These are phyloP conservation scores for Alternaria gansuensis DNA, from an alignment of 2,329 filamentous ascomycete species.

Conservation along the genomic window DNA sequence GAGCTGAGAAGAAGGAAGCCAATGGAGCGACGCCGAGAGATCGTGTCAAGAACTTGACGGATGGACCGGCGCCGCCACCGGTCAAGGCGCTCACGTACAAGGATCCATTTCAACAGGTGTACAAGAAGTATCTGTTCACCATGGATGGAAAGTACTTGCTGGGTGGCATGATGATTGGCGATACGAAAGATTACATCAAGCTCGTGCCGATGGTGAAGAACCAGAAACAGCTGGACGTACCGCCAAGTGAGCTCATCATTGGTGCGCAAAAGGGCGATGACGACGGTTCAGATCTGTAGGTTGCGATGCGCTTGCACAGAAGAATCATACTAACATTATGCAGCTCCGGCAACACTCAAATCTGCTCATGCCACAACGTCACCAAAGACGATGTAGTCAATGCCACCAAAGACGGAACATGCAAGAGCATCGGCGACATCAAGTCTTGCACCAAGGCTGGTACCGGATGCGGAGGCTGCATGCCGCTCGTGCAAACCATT, in stretches of 20 bases:
- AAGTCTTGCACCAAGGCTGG: constrained; percentile 93
- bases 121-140: constrained; percentile 94
- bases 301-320: constrained; percentile 20
- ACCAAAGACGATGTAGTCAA: constrained; percentile 81
- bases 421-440: constrained; percentile 81
- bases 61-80: constrained; percentile 64
- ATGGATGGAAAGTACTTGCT: constrained; percentile 88
- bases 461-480: constrained; percentile 88
- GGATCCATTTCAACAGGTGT: constrained; percentile 86
- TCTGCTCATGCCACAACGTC: constrained; percentile 94
- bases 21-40: constrained; percentile 49
- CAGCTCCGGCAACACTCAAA: constrained; percentile 80
- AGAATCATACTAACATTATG: constrained; percentile 16
- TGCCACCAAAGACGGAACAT: constrained; percentile 77
- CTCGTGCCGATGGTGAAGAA: constrained; percentile 86
- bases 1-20: constrained; percentile 57
- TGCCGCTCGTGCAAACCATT: constrained; percentile 87
- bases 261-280: constrained; percentile 78
- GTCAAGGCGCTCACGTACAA: constrained; percentile 89
- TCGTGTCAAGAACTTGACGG: constrained; percentile 62
- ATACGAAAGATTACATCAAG: constrained; percentile 90
- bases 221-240: constrained; percentile 78
- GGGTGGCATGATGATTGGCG: constrained; percentile 97
- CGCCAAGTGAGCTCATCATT: constrained; percentile 83
- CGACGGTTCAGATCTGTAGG: constrained; percentile 76